These are phyloP conservation scores for Calophaca sinica DNA, from an alignment of 306 rosid species.

Conservation along the genomic window DNA sequence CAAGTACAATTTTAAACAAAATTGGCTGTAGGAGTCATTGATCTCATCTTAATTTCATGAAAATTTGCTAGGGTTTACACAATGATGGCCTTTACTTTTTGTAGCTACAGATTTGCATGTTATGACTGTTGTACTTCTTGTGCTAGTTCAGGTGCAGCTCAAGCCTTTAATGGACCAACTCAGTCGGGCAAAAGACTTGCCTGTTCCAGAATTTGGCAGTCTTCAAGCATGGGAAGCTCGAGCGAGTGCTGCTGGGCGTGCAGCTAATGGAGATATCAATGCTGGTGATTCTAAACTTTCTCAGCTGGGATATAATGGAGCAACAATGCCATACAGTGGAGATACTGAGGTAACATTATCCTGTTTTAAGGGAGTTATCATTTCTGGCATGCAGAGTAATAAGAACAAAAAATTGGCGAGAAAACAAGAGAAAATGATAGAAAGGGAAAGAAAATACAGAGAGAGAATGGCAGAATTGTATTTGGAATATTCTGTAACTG, in stretches of 20 bases:
- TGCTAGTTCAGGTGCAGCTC: conserved; percentile 75
- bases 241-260: conserved; percentile 85
- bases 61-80: not conserved
- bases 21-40: conserved; percentile 11
- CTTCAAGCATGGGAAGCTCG: conserved; percentile 98
- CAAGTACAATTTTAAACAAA: conserved; percentile 16
- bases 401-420: not conserved
- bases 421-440: not conserved
- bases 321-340: conserved; percentile 88
- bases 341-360: conserved; percentile 83
- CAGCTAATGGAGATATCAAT: conserved; percentile 74
- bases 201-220: conserved; percentile 89
- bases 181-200: conserved; percentile 83
- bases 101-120: conserved; percentile 42
- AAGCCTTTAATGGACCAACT: conserved; percentile 93
- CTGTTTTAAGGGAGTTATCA: conserved; percentile 26
- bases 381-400: conserved; percentile 21
- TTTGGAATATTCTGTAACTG: conserved; percentile 2
- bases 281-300: conserved; percentile 79
- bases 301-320: conserved; percentile 77
- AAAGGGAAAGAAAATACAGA: conserved; percentile 12
- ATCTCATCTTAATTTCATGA: conserved; percentile 6
- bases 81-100: conserved; percentile 17
- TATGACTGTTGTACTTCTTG: conserved; percentile 10
- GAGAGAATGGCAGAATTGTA: conserved; percentile 7